A percentile compares a stretch with the other conserved stretches of the same genome.
Evolutionary conservation across 2,329 filamentous ascomycete species (phyloP).

Genomic region (Coniochaeta hoffmannii): DNA sequence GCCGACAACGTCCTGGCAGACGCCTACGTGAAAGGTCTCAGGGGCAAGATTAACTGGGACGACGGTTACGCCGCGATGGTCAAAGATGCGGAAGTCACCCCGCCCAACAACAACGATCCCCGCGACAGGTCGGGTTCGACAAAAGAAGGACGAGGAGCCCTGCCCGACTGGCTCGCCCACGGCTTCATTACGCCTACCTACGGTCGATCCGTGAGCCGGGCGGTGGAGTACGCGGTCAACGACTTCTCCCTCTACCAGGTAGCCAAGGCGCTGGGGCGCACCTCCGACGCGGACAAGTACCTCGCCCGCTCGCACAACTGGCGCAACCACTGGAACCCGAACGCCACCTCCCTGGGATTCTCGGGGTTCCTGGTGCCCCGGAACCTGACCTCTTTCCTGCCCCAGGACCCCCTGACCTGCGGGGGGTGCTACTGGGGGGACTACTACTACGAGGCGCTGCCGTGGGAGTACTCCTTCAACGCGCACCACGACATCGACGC

Average conservation of each 20-base stretch:
- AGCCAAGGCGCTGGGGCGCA: slow-evolving; percentile 47
- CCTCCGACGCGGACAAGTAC: slow-evolving; percentile 47
- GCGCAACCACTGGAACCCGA: slow-evolving; percentile 63
- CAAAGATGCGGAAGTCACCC: slow-evolving; percentile 57
- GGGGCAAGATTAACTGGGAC: slow-evolving; percentile 55
- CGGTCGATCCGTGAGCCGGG: slow-evolving; percentile 53
- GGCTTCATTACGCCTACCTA: slow-evolving; percentile 60
- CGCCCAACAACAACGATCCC: slow-evolving; percentile 50
- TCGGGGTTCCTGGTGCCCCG: slow-evolving; percentile 60
- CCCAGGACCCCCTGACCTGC: slow-evolving; percentile 51
- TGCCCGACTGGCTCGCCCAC: slow-evolving; percentile 59
- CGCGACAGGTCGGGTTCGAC: slow-evolving; percentile 53
- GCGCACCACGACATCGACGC: slow-evolving; percentile 57
- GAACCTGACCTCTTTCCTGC: slow-evolving; percentile 36
- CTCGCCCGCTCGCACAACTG: slow-evolving; percentile 58
- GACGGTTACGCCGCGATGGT: slow-evolving; percentile 56
- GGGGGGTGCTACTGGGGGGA: slow-evolving; percentile 61
- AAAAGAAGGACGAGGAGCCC: slow-evolving; percentile 59
- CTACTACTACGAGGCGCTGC: slow-evolving; percentile 50
- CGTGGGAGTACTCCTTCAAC: slow-evolving; percentile 62
- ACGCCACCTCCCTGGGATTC: slow-evolving; percentile 50
- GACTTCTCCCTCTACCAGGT: slow-evolving; percentile 63
- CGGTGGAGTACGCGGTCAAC: slow-evolving; percentile 59
- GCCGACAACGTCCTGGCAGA: slow-evolving; percentile 67
- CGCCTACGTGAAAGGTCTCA: slow-evolving; percentile 62